Percentiles rank a stretch among this genome's conserved stretches.
Conservation (phyloP, 768 basidiomycete species). For the Psilocybe cyanescens region DNA sequence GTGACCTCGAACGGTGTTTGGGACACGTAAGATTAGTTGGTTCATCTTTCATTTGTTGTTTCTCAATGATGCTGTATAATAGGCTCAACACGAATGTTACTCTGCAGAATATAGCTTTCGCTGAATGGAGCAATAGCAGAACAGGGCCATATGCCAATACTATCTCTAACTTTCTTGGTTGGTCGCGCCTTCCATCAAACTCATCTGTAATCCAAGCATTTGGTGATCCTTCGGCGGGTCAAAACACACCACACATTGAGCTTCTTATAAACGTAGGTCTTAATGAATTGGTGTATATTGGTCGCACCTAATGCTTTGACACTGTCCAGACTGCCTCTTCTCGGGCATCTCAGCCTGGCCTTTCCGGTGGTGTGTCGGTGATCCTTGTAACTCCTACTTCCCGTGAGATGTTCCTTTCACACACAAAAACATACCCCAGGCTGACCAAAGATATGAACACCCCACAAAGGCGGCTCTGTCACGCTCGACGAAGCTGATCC, state of each 20-base stretch:
- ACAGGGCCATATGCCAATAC: background rate
- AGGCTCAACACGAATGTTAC: constrained; percentile 28
- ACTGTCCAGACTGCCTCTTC: background rate
- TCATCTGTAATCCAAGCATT: background rate
- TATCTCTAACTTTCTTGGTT: background rate
- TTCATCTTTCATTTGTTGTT: background rate
- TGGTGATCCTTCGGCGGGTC: background rate
- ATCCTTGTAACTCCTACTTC: background rate
- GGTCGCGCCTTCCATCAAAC: background rate
- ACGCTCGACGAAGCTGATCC: background rate
- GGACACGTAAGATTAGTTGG: background rate
- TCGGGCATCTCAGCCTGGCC: background rate
- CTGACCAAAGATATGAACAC: background rate
- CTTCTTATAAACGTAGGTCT: background rate
- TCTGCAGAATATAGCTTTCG: constrained; percentile 24
- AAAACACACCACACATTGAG: constrained; percentile 1
- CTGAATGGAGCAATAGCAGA: constrained; percentile 21
- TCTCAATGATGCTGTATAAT: background rate
- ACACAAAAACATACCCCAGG: too few relatives aligned
- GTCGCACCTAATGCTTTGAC: background rate
- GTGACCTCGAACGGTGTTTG: constrained; percentile 26
- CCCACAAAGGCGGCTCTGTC: background rate
- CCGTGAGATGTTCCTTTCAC: background rate
- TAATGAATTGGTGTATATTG: background rate
- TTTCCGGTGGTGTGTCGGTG: background rate